Percentiles rank a stretch among this genome's conserved stretches.
Conservation (phyloP, 192 early-diverging fungal genomes). For the Backusella westeae region DNA sequence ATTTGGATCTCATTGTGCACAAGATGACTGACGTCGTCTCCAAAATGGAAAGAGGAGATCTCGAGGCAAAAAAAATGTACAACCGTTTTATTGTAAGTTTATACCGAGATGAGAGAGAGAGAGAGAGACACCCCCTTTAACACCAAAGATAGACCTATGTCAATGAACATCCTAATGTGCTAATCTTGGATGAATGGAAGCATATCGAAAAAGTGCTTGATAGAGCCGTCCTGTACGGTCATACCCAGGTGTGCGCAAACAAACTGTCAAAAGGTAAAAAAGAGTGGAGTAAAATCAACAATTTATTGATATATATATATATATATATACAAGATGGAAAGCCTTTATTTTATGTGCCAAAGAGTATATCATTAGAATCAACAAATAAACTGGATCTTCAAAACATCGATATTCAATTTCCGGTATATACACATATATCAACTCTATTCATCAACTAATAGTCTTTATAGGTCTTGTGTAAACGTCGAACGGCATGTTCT, state of each 20-base stretch:
- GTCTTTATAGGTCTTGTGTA: slow-evolving; percentile 30
- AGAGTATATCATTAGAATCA: neutral
- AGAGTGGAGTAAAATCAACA: neutral
- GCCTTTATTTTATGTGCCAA: slow-evolving; percentile 20
- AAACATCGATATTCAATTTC: slow-evolving; percentile 16
- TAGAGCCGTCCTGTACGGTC: neutral
- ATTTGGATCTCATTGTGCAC: slow-evolving; percentile 37
- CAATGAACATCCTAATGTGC: slow-evolving; percentile 20
- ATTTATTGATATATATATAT: neutral
- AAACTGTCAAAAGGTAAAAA: neutral
- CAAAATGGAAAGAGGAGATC: slow-evolving; percentile 21
- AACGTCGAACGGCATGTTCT: slow-evolving; percentile 32
- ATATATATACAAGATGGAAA: neutral
- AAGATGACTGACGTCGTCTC: slow-evolving; percentile 38
- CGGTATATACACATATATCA: neutral
- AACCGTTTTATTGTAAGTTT: slow-evolving; percentile 22
- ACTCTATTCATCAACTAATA: neutral
- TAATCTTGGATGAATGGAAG: slow-evolving; percentile 22
- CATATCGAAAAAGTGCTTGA: slow-evolving; percentile 22
- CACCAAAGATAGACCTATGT: slow-evolving; percentile 3
- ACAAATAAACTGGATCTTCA: neutral
- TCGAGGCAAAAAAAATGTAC: slow-evolving; percentile 6
- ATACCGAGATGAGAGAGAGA: neutral
- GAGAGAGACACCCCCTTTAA: neutral
- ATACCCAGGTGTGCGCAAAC: neutral